Conservation (phyloP, 2,329 filamentous ascomycete genomes). For the Bipolaris cookei region DNA sequence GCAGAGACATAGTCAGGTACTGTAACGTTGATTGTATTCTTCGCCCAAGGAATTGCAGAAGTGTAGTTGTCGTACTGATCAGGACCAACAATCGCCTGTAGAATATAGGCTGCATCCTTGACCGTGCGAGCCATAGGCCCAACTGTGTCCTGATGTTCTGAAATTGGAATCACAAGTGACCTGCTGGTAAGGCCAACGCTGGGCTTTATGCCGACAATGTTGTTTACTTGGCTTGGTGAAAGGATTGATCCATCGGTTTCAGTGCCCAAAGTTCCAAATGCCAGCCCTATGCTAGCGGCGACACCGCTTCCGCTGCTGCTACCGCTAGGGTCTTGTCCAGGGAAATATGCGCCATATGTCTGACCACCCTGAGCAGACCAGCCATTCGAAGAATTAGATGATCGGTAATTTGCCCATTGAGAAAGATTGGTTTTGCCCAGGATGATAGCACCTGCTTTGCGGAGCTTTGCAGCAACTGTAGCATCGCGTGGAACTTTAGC, state of each 20-base stretch:
- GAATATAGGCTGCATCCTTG: slow-evolving; percentile 63
- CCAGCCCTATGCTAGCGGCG: slow-evolving; percentile 64
- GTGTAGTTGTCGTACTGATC: slow-evolving; percentile 65
- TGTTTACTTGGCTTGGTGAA: slow-evolving; percentile 62
- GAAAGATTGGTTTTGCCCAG: slow-evolving; percentile 70
- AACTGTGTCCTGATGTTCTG: slow-evolving; percentile 62
- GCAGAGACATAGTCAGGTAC: slow-evolving; percentile 67
- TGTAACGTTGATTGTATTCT: slow-evolving; percentile 45
- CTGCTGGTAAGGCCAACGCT: slow-evolving; percentile 69
- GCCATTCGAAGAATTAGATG: slow-evolving; percentile 63
- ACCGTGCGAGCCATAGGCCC: slow-evolving; percentile 65
- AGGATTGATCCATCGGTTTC: slow-evolving; percentile 70
- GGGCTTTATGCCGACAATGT: slow-evolving; percentile 67
- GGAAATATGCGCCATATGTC: slow-evolving; percentile 65
- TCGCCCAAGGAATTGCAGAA: slow-evolving; percentile 59
- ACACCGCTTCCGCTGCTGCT: slow-evolving; percentile 63
- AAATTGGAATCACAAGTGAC: slow-evolving; percentile 69
- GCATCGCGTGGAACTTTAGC: slow-evolving; percentile 64
- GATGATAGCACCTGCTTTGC: slow-evolving; percentile 66
- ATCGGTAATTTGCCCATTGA: slow-evolving; percentile 70
- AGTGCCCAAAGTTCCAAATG: slow-evolving; percentile 64
- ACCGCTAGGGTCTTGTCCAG: slow-evolving; percentile 62
- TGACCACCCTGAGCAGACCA: slow-evolving; percentile 72
- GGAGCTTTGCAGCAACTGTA: slow-evolving; percentile 65
- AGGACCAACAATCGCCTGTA: slow-evolving; percentile 64